phyloP scores from a whole-genome alignment of 2,329 filamentous ascomycete genomes.

The Thelonectria olida region DNA sequence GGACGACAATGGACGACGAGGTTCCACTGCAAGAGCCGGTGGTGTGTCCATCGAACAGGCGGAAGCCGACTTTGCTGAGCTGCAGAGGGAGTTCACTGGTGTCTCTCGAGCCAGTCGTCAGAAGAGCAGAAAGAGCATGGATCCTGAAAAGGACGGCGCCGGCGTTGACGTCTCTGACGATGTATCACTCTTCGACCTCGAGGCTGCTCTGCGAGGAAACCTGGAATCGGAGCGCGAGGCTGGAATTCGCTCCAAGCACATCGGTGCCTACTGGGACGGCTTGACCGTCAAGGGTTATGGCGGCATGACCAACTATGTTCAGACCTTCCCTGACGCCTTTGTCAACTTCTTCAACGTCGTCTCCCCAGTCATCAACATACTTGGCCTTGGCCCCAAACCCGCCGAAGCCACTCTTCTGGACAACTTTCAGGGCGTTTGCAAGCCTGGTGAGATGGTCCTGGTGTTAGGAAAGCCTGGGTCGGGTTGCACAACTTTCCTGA shows the following conservation, averaged over 20 bases:
- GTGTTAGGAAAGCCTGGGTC: slow-evolving; percentile 82
- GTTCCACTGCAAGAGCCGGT: slow-evolving; percentile 29
- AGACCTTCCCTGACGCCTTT: slow-evolving; percentile 82
- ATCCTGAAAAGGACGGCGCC: slow-evolving; percentile 67
- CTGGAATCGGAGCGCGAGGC: slow-evolving; percentile 76
- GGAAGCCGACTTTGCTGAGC: slow-evolving; percentile 74
- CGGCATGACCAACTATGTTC: slow-evolving; percentile 75
- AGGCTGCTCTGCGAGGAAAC: slow-evolving; percentile 76
- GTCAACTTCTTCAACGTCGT: slow-evolving; percentile 80
- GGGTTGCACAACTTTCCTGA: slow-evolving; percentile 76
- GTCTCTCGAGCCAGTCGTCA: slow-evolving; percentile 61
- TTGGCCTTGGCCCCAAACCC: slow-evolving; percentile 74
- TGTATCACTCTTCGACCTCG: slow-evolving; percentile 74
- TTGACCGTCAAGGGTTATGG: slow-evolving; percentile 81
- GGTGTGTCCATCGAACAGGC: slow-evolving; percentile 74
- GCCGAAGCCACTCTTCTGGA: slow-evolving; percentile 78
- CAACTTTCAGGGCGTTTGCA: slow-evolving; percentile 74
- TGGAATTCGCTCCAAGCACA: slow-evolving; percentile 82
- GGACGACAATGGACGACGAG: slow-evolving; percentile 30
- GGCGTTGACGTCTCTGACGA: slow-evolving; percentile 51
- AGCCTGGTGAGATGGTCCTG: slow-evolving; percentile 88
- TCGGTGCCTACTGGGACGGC: slow-evolving; percentile 81
- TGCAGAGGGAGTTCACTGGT: slow-evolving; percentile 69
- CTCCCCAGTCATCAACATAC: slow-evolving; percentile 68
- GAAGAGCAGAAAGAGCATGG: slow-evolving; percentile 45